phyloP scores from a whole-genome alignment of 2,329 filamentous ascomycete species.

The Chaetomium sp. region DNA sequence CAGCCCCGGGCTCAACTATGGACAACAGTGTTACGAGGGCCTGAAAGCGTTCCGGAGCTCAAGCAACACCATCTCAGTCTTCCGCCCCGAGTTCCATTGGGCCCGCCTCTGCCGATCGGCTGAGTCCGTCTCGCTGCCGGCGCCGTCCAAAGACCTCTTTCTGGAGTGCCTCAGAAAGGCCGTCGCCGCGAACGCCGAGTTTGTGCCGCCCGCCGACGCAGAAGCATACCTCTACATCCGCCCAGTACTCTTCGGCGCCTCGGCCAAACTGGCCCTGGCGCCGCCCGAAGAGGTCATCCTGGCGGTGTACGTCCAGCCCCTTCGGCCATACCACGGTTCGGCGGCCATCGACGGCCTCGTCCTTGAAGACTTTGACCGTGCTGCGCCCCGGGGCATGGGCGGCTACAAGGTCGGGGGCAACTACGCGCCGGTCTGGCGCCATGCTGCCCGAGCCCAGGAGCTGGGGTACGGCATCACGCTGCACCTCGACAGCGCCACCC shows the following conservation, averaged over 20 bases:
- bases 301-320: slow-evolving; percentile 82
- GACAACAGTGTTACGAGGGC: slow-evolving; percentile 97
- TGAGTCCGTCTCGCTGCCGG: slow-evolving; percentile 74
- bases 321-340: slow-evolving; percentile 87
- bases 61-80: slow-evolving; percentile 66
- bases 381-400: slow-evolving; percentile 82
- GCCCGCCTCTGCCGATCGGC: slow-evolving; percentile 78
- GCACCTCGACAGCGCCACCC: slow-evolving; percentile 78
- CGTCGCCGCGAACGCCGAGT: slow-evolving; percentile 82
- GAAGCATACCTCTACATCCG: slow-evolving; percentile 91
- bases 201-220: slow-evolving; percentile 81
- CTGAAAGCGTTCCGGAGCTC: slow-evolving; percentile 89
- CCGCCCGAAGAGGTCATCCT: slow-evolving; percentile 92
- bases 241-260: slow-evolving; percentile 79
- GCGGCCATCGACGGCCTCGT: slow-evolving; percentile 83
- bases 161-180: slow-evolving; percentile 69
- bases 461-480: slow-evolving; percentile 91
- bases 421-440: slow-evolving; percentile 84
- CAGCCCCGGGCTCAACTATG: slow-evolving; percentile 92
- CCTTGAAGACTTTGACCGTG: slow-evolving; percentile 86
- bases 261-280: slow-evolving; percentile 76
- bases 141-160: slow-evolving; percentile 71
- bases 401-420: slow-evolving; percentile 94
- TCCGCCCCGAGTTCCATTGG: slow-evolving; percentile 82
- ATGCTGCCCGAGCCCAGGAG: slow-evolving; percentile 72